A percentile compares a stretch with the other conserved stretches of the same genome.
Conservation (phyloP, 2,329 filamentous ascomycete species). For the Trichoderma guizhouense region DNA sequence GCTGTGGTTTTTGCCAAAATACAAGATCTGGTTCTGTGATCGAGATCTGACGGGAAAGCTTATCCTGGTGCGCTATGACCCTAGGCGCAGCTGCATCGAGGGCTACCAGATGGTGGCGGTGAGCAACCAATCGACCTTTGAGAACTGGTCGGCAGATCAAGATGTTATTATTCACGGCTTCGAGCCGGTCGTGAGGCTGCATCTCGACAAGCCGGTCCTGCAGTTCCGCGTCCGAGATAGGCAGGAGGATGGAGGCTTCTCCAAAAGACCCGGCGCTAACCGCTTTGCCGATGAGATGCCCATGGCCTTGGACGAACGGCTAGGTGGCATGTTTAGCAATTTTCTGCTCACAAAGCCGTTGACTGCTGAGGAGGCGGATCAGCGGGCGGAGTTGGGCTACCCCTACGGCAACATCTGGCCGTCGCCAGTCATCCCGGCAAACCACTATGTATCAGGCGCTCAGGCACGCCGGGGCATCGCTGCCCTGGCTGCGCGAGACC, state of each 20-base stretch:
- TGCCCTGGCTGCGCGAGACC: conserved; percentile 28
- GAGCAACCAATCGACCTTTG: conserved; percentile 50
- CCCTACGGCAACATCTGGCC: conserved; percentile 68
- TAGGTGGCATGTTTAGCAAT: conserved; percentile 58
- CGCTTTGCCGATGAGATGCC: conserved; percentile 50
- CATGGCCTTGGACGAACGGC: conserved; percentile 47
- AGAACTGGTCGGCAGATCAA: conserved; percentile 62
- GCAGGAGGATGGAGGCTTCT: conserved; percentile 24
- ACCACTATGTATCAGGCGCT: conserved; percentile 46
- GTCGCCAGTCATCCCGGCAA: conserved; percentile 64
- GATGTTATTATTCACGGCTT: conserved; percentile 71
- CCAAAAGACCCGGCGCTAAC: conserved; percentile 27
- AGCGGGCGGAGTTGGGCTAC: conserved; percentile 31
- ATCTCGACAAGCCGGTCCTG: conserved; percentile 70
- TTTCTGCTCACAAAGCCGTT: conserved; percentile 63
- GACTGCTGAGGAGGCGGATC: conserved; percentile 33
- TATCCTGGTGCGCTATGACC: conserved; percentile 73
- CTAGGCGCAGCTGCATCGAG: conserved; percentile 70
- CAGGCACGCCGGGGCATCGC: conserved; percentile 26
- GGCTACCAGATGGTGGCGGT: conserved; percentile 72
- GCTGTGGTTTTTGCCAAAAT: conserved; percentile 77
- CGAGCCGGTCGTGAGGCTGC: conserved; percentile 64
- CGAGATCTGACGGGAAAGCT: conserved; percentile 69
- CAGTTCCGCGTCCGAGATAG: conserved; percentile 43
- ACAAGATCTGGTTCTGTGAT: conserved; percentile 86